Evolutionary conservation across 371 early-diverging fungal genomes (phyloP).

Genomic region (Coemansia sp.): DNA sequence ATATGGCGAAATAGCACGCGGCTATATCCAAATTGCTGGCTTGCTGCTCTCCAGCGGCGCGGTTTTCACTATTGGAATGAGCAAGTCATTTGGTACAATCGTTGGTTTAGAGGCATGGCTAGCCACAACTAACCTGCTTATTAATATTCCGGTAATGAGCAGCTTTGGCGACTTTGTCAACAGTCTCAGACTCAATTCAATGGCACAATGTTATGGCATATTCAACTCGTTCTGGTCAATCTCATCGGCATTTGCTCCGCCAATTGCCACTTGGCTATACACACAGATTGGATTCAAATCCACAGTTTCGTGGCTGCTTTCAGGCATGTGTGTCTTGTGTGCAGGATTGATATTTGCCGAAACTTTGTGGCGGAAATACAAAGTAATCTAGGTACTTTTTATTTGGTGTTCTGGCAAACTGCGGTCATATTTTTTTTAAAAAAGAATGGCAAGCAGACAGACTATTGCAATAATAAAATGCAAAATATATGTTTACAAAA

Average conservation of each 20-base stretch:
- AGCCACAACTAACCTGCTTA: constrained; percentile 15
- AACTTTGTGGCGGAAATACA: neutral
- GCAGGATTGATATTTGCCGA: constrained; percentile 15
- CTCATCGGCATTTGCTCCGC: constrained; percentile 36
- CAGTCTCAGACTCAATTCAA: constrained; percentile 34
- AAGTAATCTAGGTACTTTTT: neutral
- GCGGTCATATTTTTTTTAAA: too few relatives aligned
- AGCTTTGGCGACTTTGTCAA: constrained; percentile 51
- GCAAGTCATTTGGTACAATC: constrained; percentile 25
- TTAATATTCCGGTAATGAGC: constrained; percentile 48
- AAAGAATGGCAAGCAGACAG: too few relatives aligned
- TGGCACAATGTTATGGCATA: constrained; percentile 43
- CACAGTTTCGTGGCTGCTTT: constrained; percentile 23
- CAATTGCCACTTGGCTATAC: constrained; percentile 38
- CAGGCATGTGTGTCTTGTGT: constrained; percentile 25
- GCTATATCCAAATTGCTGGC: constrained; percentile 20
- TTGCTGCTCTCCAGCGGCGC: constrained; percentile 24
- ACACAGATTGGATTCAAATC: constrained; percentile 30
- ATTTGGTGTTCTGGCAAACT: neutral
- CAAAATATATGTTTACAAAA: too few relatives aligned
- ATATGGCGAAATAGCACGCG: constrained; percentile 27
- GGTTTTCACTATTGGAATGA: constrained; percentile 22
- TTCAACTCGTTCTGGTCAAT: constrained; percentile 44
- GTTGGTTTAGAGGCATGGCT: constrained; percentile 23
- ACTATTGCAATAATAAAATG: too few relatives aligned